phyloP scores from a whole-genome alignment of 140 eudicot species.

The Bidens hawaiensis region DNA sequence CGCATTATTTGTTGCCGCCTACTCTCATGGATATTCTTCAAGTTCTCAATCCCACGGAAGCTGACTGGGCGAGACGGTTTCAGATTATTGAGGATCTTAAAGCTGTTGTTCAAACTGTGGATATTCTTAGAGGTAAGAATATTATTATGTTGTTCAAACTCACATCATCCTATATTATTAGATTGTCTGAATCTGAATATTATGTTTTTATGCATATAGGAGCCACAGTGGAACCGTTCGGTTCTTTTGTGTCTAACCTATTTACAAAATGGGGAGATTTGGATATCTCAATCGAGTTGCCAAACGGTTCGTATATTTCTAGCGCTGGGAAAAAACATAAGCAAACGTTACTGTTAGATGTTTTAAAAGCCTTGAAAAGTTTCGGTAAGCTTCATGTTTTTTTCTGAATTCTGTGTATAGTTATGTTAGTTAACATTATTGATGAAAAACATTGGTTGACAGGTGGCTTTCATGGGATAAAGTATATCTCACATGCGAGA shows the following conservation, averaged over 20 bases:
- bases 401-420: not conserved
- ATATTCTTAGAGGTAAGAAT: constrained; percentile 71
- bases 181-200: constrained; percentile 7
- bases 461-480: constrained; percentile 69
- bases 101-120: constrained; percentile 47
- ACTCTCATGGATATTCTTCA: constrained; percentile 55
- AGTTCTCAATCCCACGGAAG: constrained; percentile 56
- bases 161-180: constrained; percentile 2
- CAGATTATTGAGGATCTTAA: constrained; percentile 52
- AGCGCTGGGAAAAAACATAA: constrained; percentile 63
- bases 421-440: not conserved
- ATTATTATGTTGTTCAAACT: no score
- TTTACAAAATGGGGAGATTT: constrained; percentile 96
- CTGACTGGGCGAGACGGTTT: constrained; percentile 60
- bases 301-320: constrained; percentile 56
- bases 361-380: constrained; percentile 55
- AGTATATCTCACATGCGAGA: constrained; percentile 67
- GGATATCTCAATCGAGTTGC: constrained; percentile 77
- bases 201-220: constrained; percentile 56
- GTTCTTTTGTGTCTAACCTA: constrained; percentile 92
- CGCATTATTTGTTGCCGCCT: constrained; percentile 39
- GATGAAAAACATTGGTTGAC: constrained; percentile 16
- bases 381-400: constrained; percentile 40
- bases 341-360: constrained; percentile 53
- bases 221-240: constrained; percentile 93